Conservation (phyloP, 106 monocot species). For the Phalaenopsis equestris region DNA sequence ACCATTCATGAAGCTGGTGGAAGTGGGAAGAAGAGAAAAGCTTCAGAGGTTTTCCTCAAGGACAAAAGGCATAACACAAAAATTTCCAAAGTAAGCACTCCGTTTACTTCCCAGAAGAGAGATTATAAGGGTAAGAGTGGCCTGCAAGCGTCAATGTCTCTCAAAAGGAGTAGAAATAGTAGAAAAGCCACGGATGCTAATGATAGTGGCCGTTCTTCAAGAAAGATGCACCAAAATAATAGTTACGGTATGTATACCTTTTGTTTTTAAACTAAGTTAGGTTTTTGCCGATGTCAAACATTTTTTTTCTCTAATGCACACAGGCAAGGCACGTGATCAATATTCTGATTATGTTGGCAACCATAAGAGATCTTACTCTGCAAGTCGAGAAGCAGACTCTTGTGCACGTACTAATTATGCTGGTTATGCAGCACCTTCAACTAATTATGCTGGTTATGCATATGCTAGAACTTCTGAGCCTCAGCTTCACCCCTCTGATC, state of each 20-base stretch:
- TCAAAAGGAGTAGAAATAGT: conserved; percentile 15
- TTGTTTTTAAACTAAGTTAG: neutral
- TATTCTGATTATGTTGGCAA: conserved; percentile 6
- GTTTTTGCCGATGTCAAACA: neutral
- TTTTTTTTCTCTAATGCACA: conserved; percentile 3
- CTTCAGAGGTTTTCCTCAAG: conserved; percentile 9
- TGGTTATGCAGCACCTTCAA: conserved; percentile 10
- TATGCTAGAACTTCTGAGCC: conserved; percentile 25
- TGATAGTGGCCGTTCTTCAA: conserved; percentile 14
- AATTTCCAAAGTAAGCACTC: conserved; percentile 7
- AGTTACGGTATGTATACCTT: conserved; percentile 6
- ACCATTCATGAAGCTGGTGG: conserved; percentile 9
- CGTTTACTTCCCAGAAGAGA: conserved; percentile 14
- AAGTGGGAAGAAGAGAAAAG: conserved; percentile 15
- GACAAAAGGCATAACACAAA: conserved; percentile 13
- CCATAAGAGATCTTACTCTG: conserved; percentile 14
- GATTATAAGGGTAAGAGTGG: neutral
- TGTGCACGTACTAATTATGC: conserved; percentile 8
- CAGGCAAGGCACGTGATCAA: conserved; percentile 9
- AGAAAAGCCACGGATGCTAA: conserved; percentile 13
- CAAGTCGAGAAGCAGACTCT: neutral
- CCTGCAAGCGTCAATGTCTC: neutral
- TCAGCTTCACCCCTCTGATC: conserved; percentile 21
- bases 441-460: conserved; percentile 6
- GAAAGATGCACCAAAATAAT: conserved; percentile 23